Conservation (phyloP, 345 rosid species). For the Euphorbia lathyris region DNA sequence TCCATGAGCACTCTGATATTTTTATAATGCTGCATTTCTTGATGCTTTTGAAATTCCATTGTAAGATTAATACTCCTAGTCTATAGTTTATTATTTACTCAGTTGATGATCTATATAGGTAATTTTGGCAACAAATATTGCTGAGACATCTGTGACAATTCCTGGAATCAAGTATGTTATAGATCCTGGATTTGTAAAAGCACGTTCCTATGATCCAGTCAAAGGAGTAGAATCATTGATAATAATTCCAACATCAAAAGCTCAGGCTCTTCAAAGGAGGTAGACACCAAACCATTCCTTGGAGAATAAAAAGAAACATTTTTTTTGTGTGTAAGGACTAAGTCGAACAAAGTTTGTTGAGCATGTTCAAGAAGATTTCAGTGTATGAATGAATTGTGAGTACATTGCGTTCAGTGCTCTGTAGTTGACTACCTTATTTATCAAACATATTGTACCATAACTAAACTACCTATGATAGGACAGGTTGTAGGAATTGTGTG, state of each 20-base stretch:
- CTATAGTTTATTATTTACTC: neutral
- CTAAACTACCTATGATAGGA: neutral
- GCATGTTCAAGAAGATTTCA: conserved; percentile 15
- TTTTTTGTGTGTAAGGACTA: neutral
- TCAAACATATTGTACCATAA: neutral
- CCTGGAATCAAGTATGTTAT: conserved; percentile 92
- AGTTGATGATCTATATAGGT: conserved; percentile 41
- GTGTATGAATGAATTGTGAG: neutral
- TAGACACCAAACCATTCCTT: conserved; percentile 21
- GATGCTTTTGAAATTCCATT: neutral
- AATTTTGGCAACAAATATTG: conserved; percentile 90
- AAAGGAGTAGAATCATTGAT: conserved; percentile 85
- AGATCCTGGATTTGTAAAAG: conserved; percentile 91
- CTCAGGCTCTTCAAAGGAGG: conserved; percentile 93
- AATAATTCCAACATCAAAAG: conserved; percentile 77
- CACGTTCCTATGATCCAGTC: conserved; percentile 71
- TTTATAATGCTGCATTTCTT: neutral
- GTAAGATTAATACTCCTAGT: neutral
- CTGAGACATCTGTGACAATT: conserved; percentile 92
- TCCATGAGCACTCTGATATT: neutral
- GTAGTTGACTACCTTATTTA: neutral
- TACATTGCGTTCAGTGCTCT: neutral
- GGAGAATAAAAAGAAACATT: neutral
- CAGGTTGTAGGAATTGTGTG: neutral
- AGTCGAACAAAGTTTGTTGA: conserved; percentile 5